Percentiles rank a stretch among this genome's conserved stretches.
These are phyloP conservation scores for Colletotrichum lindemuthianum DNA, from an alignment of 2,329 filamentous ascomycete genomes.

Conservation along the genomic window DNA sequence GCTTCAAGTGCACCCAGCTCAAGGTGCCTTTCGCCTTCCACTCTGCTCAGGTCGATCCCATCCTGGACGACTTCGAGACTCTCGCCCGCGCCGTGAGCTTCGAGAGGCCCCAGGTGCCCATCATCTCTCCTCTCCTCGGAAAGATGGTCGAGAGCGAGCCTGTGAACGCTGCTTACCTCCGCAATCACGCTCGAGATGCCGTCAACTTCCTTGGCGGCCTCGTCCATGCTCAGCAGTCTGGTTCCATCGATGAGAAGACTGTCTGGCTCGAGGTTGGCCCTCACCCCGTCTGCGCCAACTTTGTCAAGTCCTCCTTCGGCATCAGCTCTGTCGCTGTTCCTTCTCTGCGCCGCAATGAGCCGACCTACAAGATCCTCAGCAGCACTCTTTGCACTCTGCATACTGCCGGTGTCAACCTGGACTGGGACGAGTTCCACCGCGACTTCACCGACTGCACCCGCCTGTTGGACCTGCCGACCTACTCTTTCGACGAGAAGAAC, in stretches of 20 bases:
- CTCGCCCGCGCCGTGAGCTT: conserved; percentile 53
- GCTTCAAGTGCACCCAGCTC: conserved; percentile 56
- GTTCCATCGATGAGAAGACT: conserved; percentile 69
- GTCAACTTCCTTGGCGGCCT: conserved; percentile 74
- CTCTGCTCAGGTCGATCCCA: conserved; percentile 63
- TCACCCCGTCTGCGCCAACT: conserved; percentile 73
- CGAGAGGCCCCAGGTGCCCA: conserved; percentile 60
- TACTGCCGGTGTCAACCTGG: conserved; percentile 68
- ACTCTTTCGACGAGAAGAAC: conserved; percentile 78
- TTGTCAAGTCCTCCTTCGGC: conserved; percentile 70
- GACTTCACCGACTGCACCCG: conserved; percentile 52
- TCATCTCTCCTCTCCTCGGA: conserved; percentile 74
- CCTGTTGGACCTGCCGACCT: conserved; percentile 73
- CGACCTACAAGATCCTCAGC: conserved; percentile 72
- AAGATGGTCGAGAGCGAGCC: conserved; percentile 60
- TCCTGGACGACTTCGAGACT: conserved; percentile 66
- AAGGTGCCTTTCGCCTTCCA: conserved; percentile 65
- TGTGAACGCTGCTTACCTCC: conserved; percentile 68
- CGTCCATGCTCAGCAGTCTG: conserved; percentile 60
- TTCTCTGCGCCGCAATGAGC: conserved; percentile 71
- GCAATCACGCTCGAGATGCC: conserved; percentile 68
- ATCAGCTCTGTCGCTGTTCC: conserved; percentile 62
- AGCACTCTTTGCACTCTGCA: conserved; percentile 67
- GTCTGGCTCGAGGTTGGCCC: conserved; percentile 77
- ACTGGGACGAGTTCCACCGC: conserved; percentile 77